Evolutionary conservation across 2,329 filamentous ascomycete genomes (phyloP).

Genomic region (Teratosphaeria gauchensis): DNA sequence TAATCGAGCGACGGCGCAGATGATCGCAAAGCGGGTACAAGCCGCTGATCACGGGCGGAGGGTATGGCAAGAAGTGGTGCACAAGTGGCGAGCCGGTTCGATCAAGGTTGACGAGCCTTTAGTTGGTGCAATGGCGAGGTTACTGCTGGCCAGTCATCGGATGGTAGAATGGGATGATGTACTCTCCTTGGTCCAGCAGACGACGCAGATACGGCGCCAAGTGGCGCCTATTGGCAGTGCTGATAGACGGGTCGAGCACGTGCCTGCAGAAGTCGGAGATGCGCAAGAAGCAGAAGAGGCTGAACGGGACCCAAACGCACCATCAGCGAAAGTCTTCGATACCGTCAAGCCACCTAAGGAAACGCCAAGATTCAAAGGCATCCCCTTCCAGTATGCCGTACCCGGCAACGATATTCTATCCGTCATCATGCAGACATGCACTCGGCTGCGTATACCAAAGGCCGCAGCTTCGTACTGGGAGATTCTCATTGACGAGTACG

Average conservation of each 20-base stretch:
- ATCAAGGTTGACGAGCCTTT: conserved; percentile 68
- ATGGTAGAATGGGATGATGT: conserved; percentile 60
- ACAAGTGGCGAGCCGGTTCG: conserved; percentile 63
- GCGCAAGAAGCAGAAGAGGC: conserved; percentile 7
- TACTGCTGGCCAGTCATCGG: conserved; percentile 57
- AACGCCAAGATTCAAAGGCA: neutral
- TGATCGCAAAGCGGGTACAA: conserved; percentile 26
- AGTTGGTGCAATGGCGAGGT: conserved; percentile 68
- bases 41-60: conserved; percentile 57
- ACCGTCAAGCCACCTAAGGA: conserved; percentile 11
- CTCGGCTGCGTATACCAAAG: conserved; percentile 49
- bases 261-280: conserved; percentile 13
- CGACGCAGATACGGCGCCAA: conserved; percentile 62
- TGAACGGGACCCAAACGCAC: conserved; percentile 17
- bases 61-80: conserved; percentile 72
- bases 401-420: conserved; percentile 54
- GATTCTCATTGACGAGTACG: conserved; percentile 50
- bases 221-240: conserved; percentile 27
- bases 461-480: conserved; percentile 72
- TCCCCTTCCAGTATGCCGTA: conserved; percentile 30
- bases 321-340: conserved; percentile 21
- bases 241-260: conserved; percentile 18
- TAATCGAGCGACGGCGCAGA: conserved; percentile 7
- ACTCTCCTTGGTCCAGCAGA: conserved; percentile 67
- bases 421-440: conserved; percentile 56